Base-by-base conservation (phyloP, 176 grass and related monocot species). In the Oryza officinalis region DNA sequence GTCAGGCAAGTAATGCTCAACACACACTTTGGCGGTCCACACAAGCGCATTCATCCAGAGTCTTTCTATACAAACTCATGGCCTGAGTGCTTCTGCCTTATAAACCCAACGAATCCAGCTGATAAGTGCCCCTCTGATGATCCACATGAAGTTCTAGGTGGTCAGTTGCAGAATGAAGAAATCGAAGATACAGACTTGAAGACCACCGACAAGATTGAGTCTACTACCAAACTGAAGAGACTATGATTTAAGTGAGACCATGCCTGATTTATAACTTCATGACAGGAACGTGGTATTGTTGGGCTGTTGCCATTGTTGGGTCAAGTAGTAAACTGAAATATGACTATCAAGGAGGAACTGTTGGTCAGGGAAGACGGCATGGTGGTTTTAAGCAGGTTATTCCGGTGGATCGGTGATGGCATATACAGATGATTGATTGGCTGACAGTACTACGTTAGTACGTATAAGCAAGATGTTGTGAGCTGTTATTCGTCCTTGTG, bases 61-160 rank as follows among this genome's bases (percentile, higher is more conserved):
- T 93, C 92, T 37, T 91, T 98, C 83, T 94, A 93, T 71, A 98
- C 85, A 20, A 98, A 98, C 71, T 98, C 95, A 32, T 98, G 95
- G 95, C 92, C 95, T 17, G 95, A 98, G 76, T 98, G 95, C 41
- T 98, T 98, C 79, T 98, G 95, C 79, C 88, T 93, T 76, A 70
- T 30, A 2, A 81, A 87, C 27, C 57, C 95, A 43, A 90, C 64
- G 82, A 89, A 88, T 75, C 69, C 20, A 6, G 86, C 67, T 14
- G 86, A 94, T 30, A 64, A 79, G 57, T 98, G 95, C 72, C 92
- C 95, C 2, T 78, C 88, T 10, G 82, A 91, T 67, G 91, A 98
- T 63, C 66, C 86, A 71, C 72, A 89, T 6, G 88, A 98, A 46
- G 79, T 87, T 69, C 67, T 94, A 13, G 92, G 91, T 50, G 89